Base-by-base conservation (phyloP, 257 asterid species). In the Capsicum chinense region DNA sequence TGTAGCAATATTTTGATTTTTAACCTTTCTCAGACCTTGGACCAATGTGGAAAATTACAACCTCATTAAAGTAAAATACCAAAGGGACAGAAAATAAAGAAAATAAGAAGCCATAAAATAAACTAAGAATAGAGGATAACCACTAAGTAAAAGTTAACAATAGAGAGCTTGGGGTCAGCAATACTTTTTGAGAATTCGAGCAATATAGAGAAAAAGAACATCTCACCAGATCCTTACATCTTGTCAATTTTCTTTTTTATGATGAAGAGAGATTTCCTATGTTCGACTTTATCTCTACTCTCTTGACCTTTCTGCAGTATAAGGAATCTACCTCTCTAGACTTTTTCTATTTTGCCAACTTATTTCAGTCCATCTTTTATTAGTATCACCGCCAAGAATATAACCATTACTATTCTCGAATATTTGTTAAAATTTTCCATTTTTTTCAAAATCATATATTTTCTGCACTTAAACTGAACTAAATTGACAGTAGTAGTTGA, bases 11-110 rank as follows among this genome's bases (percentile, higher is more conserved):
- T 93, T 93, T 81, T 92, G 94, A 89, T 93, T 93, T 90, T 92
- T 95, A 76, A 94, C 99, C 92, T 86, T 94, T 98, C 99, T 94
- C 71, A 86, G 85, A 84, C 98, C 98, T 85, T 94, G 97, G 83
- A 95, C 89, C 98, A 94, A 86, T 88, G 84, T 44, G 56, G 82
- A 47, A 56, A 71, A 76, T 56, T 54, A 33, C 82, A 78, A 2
- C 7, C 56, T 5, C 58, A 17, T 44, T 71, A n/a, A 10, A 74
- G 62, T 74, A 26, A n/a, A 50, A 47, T 3, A 47, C 47, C 59
- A 73, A 73, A n/a, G 39, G 42, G 80, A 47, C 47, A 11, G 26
- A 15, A 47, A 8, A 9, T 12, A 16, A 62, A 68, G n/a, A 79
- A 50, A 70, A 82, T 10, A 42, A 14, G 33, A 79, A 47, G 19